Evolutionary conservation across 1,284 basidiomycete species (phyloP).

Genomic region (Cystobasidium pallidum): DNA sequence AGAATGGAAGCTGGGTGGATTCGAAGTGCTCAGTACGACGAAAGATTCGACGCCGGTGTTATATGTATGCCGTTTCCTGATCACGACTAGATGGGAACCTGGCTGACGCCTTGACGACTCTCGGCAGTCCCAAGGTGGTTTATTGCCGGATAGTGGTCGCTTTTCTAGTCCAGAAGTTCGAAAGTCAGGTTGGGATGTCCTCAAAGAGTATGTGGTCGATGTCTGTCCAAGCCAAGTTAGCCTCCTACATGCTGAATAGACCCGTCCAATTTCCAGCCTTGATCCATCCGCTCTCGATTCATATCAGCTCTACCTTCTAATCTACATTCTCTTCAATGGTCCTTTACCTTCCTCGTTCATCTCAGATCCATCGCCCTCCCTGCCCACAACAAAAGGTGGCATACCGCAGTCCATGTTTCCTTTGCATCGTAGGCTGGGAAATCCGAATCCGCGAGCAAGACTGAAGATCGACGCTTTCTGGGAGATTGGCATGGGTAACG

Average conservation of each 20-base stretch:
- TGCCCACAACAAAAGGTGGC: slow-evolving; percentile 65
- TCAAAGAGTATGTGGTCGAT: slow-evolving; percentile 71
- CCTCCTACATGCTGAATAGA: not conserved
- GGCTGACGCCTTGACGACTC: not conserved
- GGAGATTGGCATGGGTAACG: slow-evolving; percentile 65
- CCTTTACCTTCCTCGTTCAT: slow-evolving; percentile 62
- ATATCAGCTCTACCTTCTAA: slow-evolving; percentile 81
- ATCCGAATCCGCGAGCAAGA: slow-evolving; percentile 80
- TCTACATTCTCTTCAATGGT: slow-evolving; percentile 83
- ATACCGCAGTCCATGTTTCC: slow-evolving; percentile 79
- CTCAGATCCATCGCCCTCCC: slow-evolving; percentile 69
- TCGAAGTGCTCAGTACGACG: slow-evolving; percentile 82
- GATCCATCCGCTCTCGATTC: slow-evolving; percentile 75
- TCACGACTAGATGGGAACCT: not conserved
- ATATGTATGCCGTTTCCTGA: slow-evolving; percentile 69
- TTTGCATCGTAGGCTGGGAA: slow-evolving; percentile 81
- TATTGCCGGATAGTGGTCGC: slow-evolving; percentile 58
- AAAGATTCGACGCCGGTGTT: slow-evolving; percentile 75
- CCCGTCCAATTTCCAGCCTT: slow-evolving; percentile 60
- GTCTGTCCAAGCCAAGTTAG: slow-evolving; percentile 19
- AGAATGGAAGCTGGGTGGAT: slow-evolving; percentile 95
- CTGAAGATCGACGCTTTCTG: slow-evolving; percentile 76
- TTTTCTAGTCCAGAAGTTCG: slow-evolving; percentile 82
- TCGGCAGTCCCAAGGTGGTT: slow-evolving; percentile 62
- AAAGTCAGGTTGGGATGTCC: slow-evolving; percentile 77